Evolutionary conservation across 169 alveolate genomes (phyloP).

Genomic region (Blepharisma undulans): DNA sequence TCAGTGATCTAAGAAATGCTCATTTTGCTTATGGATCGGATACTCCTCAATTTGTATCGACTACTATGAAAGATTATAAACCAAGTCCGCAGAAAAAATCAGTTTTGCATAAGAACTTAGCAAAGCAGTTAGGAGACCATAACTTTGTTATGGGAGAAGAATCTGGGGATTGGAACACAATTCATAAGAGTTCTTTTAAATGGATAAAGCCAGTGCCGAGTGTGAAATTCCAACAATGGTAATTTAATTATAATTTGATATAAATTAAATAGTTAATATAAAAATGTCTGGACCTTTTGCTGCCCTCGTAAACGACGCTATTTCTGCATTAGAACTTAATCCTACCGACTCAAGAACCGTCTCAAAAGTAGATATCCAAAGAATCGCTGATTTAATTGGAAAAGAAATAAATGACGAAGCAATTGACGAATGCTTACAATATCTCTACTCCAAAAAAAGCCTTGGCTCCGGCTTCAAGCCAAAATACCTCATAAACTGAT

Average conservation of each 20-base stretch:
- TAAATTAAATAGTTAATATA: background rate
- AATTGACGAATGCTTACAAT: conserved; percentile 20
- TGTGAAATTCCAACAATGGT: background rate
- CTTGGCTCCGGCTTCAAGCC: background rate
- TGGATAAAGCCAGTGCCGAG: conserved; percentile 39
- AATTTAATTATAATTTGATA: background rate
- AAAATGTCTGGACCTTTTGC: background rate
- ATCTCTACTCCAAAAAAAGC: background rate
- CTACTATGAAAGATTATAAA: background rate
- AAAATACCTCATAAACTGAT: conserved; percentile 3
- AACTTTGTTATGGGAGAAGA: conserved; percentile 34
- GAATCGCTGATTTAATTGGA: conserved; percentile 29
- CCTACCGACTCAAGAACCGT: background rate
- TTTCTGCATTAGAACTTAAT: background rate
- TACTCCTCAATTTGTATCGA: background rate
- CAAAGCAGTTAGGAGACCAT: background rate
- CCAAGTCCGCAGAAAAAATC: background rate
- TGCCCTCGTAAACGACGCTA: conserved; percentile 9
- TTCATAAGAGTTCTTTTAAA: background rate
- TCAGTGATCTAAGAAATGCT: background rate
- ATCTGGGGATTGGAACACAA: conserved; percentile 1
- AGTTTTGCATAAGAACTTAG: background rate
- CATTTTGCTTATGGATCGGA: conserved; percentile 16
- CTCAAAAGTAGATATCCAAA: conserved; percentile 1
- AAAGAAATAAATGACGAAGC: background rate